Base-by-base conservation (phyloP, 768 basidiomycete species). In the Guyanaporus albipodus region DNA sequence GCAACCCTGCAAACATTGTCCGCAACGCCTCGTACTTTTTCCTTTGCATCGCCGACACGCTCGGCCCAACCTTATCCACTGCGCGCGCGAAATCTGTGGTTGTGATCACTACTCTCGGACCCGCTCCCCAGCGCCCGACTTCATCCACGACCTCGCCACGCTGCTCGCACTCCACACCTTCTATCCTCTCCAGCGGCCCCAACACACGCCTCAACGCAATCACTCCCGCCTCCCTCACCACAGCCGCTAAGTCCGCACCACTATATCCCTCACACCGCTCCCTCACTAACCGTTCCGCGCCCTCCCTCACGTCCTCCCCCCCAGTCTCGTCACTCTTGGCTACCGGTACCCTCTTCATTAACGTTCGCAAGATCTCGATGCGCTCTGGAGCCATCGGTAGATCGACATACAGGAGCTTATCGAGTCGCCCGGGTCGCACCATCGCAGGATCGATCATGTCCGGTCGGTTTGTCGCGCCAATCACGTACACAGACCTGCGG, bases 391-490 rank as follows among this genome's bases (percentile, higher is more conserved):
- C 53, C 0, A 74, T 70, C 18, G 93, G 94, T 0, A 95, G 74
- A 66, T 95, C 93, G 57, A 96, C 91, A 58, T 93, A 97, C 34
- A 96, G 75, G 6, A 95, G 76, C 64, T 96, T 96, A 70, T 96
- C 94, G 10, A 97, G 77, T 9, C 94, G 80, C 0, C 94, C 93
- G 0, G 94, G 94, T n/a, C 93, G 87, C 43, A 91, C 90, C 92
- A 95, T 94, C 7, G 94, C 93, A 1, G 93, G 94, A 61, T 97
- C 93, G 49, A 96, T 93, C 84, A 95, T 95, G 70, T 97, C 92
- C 1, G 93, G 93, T 11, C 93, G 76, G 66, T 95, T 97, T 24
- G 92, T 96, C 8, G 94, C 94, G 0, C 87, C 93, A 48, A 96
- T 91, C 34, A 97, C 92, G 58, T 92, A 94, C 48, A 96, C 91